A percentile compares a stretch with the other conserved stretches of the same genome.
These are phyloP conservation scores for Casuarina cunninghamiana DNA, from an alignment of 306 rosid genomes.

Conservation along the genomic window DNA sequence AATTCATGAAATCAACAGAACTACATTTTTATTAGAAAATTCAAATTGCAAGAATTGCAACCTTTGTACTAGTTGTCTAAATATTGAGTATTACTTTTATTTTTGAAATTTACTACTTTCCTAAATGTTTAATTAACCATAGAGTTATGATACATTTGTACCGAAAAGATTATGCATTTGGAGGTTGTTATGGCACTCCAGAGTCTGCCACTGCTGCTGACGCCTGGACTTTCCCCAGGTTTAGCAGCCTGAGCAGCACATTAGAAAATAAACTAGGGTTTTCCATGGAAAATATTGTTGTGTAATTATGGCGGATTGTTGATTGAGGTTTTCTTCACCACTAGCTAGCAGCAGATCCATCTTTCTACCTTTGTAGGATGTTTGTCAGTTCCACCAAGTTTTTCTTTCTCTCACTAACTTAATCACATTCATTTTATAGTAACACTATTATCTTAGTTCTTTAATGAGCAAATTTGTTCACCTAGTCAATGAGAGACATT, in stretches of 20 bases:
- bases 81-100: too few species aligned
- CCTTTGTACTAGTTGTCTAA: too few species aligned
- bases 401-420: conserved; percentile 5
- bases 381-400: conserved; percentile 11
- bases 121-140: too few species aligned
- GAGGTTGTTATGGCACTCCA: background rate
- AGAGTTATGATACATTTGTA: too few species aligned
- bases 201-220: background rate
- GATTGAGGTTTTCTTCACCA: conserved; percentile 25
- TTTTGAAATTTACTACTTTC: too few species aligned
- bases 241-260: background rate
- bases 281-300: background rate
- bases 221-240: background rate
- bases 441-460: background rate
- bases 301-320: conserved; percentile 1
- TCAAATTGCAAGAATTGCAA: background rate
- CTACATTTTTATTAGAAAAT: background rate
- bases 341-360: background rate
- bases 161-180: too few species aligned
- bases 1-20: background rate
- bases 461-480: conserved; percentile 8
- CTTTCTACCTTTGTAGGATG: background rate
- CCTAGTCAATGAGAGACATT: background rate
- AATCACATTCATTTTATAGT: conserved; percentile 7
- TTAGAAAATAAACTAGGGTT: background rate